Evolutionary conservation across 2,329 filamentous ascomycete genomes (phyloP).

Genomic region (Aspergillus tamarii): DNA sequence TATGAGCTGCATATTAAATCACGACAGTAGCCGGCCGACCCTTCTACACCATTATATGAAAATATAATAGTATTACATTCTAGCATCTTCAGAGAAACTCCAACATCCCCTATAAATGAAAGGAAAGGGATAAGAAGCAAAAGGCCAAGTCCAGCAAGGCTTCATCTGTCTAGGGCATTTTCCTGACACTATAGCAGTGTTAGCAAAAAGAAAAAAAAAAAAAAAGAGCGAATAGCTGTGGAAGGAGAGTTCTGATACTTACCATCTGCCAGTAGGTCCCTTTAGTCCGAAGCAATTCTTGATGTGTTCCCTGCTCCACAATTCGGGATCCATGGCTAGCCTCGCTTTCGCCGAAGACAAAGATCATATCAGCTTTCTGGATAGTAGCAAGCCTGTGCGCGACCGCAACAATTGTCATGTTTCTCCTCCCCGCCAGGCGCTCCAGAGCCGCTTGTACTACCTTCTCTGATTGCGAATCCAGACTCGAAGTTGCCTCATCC

Average conservation of each 20-base stretch:
- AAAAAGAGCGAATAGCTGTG: background rate
- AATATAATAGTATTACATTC: no score
- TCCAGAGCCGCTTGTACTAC: slow-evolving; percentile 72
- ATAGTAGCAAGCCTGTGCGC: slow-evolving; percentile 78
- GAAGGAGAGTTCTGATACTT: slow-evolving; percentile 24
- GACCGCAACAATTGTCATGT: slow-evolving; percentile 69
- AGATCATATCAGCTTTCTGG: slow-evolving; percentile 78
- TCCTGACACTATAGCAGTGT: slow-evolving; percentile 26
- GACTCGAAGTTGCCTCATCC: slow-evolving; percentile 62
- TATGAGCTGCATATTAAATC: no score
- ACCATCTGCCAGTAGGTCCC: slow-evolving; percentile 61
- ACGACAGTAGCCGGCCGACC: no score
- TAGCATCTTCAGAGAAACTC: no score
- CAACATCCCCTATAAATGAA: no score
- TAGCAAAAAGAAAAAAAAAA: slow-evolving; percentile 13
- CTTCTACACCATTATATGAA: no score
- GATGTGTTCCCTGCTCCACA: slow-evolving; percentile 62
- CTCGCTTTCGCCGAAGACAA: slow-evolving; percentile 69
- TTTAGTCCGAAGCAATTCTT: slow-evolving; percentile 55
- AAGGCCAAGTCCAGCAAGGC: background rate
- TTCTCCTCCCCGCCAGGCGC: slow-evolving; percentile 58
- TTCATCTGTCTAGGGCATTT: slow-evolving; percentile 33
- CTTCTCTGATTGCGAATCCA: slow-evolving; percentile 69
- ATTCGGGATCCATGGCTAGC: slow-evolving; percentile 45
- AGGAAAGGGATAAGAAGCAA: background rate